Percentiles rank a stretch among this genome's conserved stretches.
phyloP scores from a whole-genome alignment of 139 green algal species.

The Closterium sp. region DNA sequence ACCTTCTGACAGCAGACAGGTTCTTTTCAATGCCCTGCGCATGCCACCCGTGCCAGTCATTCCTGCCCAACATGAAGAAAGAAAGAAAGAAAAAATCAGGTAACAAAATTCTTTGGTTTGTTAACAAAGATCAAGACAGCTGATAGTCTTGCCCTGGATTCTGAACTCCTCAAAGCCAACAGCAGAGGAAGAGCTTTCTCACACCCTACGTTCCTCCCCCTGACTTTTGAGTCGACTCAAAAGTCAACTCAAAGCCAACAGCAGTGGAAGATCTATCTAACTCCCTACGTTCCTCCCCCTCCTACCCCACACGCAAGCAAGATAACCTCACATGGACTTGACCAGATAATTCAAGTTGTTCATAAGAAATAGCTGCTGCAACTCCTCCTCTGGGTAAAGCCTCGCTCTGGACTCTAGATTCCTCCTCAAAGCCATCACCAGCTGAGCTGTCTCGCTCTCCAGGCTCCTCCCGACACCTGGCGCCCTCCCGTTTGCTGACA shows the following conservation, averaged over 20 bases:
- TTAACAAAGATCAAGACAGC: too few relatives aligned
- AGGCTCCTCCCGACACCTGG: not conserved
- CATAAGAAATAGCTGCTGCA: not conserved
- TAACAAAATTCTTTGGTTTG: too few relatives aligned
- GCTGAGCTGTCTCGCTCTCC: slow-evolving; percentile 1
- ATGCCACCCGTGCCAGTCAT: not conserved
- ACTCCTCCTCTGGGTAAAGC: not conserved
- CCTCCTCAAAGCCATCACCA: not conserved
- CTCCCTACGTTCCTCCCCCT: not conserved
- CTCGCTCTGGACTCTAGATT: not conserved
- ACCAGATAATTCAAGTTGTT: not conserved
- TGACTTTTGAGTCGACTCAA: too few relatives aligned
- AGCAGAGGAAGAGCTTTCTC: not conserved
- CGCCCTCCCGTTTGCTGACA: not conserved
- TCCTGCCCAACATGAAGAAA: not conserved
- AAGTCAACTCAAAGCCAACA: not conserved
- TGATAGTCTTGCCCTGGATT: too few relatives aligned
- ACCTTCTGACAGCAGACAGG: not conserved
- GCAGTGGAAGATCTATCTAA: not conserved
- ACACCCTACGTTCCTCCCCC: not conserved
- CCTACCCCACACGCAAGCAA: not conserved
- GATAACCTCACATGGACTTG: not conserved
- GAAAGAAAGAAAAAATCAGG: not conserved
- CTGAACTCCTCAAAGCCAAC: not conserved
- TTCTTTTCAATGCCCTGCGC: not conserved